Percentiles rank a stretch among this genome's conserved stretches.
Conservation (phyloP, 176 grass and related monocot species). For the Avena eriantha region DNA sequence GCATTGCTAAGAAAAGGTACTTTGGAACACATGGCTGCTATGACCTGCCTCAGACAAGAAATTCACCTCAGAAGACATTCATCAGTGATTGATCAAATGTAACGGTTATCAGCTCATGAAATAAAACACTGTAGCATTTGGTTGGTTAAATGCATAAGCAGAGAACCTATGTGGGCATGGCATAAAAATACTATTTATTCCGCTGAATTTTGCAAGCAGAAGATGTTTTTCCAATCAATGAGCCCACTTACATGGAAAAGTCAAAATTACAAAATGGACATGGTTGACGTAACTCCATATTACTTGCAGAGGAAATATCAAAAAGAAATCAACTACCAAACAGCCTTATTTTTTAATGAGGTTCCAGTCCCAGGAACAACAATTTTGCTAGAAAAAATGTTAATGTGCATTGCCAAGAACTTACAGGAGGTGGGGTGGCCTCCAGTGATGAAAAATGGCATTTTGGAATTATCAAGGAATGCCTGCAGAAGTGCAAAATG, state of each 20-base stretch:
- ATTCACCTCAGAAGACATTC: constrained; percentile 10
- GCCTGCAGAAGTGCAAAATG: constrained; percentile 45
- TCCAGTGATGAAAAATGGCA: constrained; percentile 70
- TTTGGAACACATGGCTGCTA: constrained; percentile 93
- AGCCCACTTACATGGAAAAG: background rate
- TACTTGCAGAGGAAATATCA: background rate
- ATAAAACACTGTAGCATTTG: constrained; percentile 6
- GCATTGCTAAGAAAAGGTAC: constrained; percentile 86
- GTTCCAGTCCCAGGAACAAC: background rate
- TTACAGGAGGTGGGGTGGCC: constrained; percentile 74
- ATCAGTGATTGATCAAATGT: constrained; percentile 23
- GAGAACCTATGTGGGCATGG: background rate
- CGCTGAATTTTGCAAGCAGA: background rate
- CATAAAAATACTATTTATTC: background rate
- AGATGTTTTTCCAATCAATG: constrained; percentile 4
- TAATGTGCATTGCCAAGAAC: background rate
- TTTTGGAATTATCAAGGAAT: constrained; percentile 94
- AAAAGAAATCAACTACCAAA: constrained; percentile 20
- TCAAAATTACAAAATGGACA: background rate
- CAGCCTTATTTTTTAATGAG: background rate
- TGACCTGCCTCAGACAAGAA: constrained; percentile 51
- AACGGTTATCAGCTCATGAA: constrained; percentile 6
- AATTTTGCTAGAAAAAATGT: background rate
- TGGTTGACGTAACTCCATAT: background rate
- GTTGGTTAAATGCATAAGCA: background rate